Percentiles rank a stretch among this genome's conserved stretches.
Evolutionary conservation across 1,284 basidiomycete genomes (phyloP).

Genomic region (Cystobasidium slooffiae): DNA sequence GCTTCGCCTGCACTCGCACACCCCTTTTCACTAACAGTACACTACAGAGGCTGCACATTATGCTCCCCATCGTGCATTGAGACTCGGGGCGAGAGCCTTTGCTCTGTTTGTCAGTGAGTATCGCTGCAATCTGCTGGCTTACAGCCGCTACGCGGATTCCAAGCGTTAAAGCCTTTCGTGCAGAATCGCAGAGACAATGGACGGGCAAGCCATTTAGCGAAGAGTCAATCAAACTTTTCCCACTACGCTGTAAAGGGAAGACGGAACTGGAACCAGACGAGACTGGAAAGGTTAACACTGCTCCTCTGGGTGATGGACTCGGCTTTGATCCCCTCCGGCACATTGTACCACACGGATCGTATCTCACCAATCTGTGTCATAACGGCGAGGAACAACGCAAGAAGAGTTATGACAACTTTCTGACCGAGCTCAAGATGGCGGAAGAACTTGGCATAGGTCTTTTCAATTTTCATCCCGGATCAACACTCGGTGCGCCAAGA

Average conservation of each 20-base stretch:
- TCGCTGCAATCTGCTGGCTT: slow-evolving; percentile 63
- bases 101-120: slow-evolving; percentile 81
- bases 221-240: slow-evolving; percentile 32
- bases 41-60: slow-evolving; percentile 76
- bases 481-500: slow-evolving; percentile 71
- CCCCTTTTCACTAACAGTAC: background rate
- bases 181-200: slow-evolving; percentile 44
- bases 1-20: slow-evolving; percentile 45
- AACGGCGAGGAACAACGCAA: slow-evolving; percentile 76
- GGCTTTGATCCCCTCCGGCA: slow-evolving; percentile 30
- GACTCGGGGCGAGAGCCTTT: slow-evolving; percentile 73
- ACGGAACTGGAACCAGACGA: slow-evolving; percentile 30
- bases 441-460: slow-evolving; percentile 73
- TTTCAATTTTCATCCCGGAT: slow-evolving; percentile 88
- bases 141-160: slow-evolving; percentile 54
- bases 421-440: slow-evolving; percentile 77
- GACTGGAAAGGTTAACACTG: background rate
- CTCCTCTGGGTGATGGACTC: slow-evolving; percentile 32
- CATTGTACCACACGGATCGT: slow-evolving; percentile 64
- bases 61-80: slow-evolving; percentile 68
- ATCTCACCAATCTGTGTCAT: slow-evolving; percentile 82
- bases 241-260: slow-evolving; percentile 35
- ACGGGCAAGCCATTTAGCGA: slow-evolving; percentile 34
- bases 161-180: slow-evolving; percentile 23
- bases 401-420: slow-evolving; percentile 77